Base-by-base conservation (phyloP, 306 rosid genomes). In the Pueraria montana region DNA sequence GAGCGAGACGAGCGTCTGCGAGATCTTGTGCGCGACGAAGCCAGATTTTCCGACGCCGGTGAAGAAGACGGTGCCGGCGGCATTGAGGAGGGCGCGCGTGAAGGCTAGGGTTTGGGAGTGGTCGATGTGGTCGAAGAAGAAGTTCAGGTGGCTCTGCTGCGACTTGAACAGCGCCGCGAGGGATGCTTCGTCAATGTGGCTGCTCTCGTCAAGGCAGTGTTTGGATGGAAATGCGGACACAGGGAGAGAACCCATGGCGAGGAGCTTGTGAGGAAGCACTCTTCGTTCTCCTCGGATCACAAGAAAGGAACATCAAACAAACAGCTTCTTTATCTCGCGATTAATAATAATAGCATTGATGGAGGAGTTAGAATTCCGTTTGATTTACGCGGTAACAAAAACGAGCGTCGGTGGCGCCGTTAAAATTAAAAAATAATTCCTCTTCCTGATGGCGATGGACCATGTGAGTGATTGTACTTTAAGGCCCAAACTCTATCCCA, bases 21-120 rank as follows among this genome's bases (percentile, higher is more conserved):
- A 96, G 90, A 96, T 96, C 91, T 96, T 96, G 81, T 89, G 80
- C 24, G 98, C 99, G 65, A 94, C 98, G 88, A 96, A 96, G 79
- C 99, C 99, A 12, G 99, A 96, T 67, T 94, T 96, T 8, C 98
- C 99, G 79, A 94, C 95, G 63, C 98, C 99, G 74, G 99, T 74
- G 90, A 96, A 94, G 86, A 92, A 92, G 79, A 94, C 89, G 71
- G 98, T 96, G 56, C 97, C 97, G 83, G 91, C 0, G 73, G 97
- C 40, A 5, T 83, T 20, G 83, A 94, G 98, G 73, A 96, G 97
- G 49, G 87, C 78, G 55, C 43, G 87, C 21, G 99, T 89, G 95
- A 96, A 96, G 23, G 92, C 81, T 0, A 94, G 89, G 88, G 98
- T 92, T 77, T 94, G 95, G 80, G 98, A 88, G 62, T 91, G 94